Conservation (phyloP, 768 basidiomycete species). For the Trametes maxima region DNA sequence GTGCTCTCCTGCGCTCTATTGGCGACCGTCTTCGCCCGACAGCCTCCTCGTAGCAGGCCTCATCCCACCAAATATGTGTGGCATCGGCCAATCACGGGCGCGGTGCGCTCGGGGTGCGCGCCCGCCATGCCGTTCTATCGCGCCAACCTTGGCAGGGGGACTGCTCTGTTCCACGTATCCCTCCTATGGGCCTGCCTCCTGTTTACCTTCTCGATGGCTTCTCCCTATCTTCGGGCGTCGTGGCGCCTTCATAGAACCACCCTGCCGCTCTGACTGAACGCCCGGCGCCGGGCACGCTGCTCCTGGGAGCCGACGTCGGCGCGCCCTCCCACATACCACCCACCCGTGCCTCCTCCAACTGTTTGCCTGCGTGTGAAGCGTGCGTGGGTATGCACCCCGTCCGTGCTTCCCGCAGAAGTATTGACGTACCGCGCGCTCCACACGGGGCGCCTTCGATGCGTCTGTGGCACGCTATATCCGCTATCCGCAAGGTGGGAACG, state of each 20-base stretch:
- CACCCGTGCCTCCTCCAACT: not conserved
- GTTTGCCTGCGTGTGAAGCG: not conserved
- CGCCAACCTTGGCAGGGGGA: constrained; percentile 2
- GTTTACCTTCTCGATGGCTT: not conserved
- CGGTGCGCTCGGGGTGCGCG: constrained; percentile 12
- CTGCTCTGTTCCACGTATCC: constrained; percentile 1
- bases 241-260: constrained; percentile 3
- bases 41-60: not conserved
- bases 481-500: constrained; percentile 9
- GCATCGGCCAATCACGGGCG: not conserved
- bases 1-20: constrained; percentile 5
- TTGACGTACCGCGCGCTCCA: constrained; percentile 11
- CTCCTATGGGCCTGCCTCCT: not conserved
- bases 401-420: constrained; percentile 4
- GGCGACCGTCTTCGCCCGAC: constrained; percentile 6
- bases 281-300: constrained; percentile 1
- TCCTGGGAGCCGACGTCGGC: constrained; percentile 9
- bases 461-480: constrained; percentile 18
- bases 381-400: not conserved
- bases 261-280: not conserved
- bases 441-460: not conserved
- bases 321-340: constrained; percentile 1
- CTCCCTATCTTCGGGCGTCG: constrained; percentile 20
- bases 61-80: not conserved
- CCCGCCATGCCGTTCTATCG: constrained; percentile 14